Evolutionary conservation across 2,329 filamentous ascomycete genomes (phyloP), one percentile per base, ranked within the genome.

Genomic region (Didymella sp.): DNA sequence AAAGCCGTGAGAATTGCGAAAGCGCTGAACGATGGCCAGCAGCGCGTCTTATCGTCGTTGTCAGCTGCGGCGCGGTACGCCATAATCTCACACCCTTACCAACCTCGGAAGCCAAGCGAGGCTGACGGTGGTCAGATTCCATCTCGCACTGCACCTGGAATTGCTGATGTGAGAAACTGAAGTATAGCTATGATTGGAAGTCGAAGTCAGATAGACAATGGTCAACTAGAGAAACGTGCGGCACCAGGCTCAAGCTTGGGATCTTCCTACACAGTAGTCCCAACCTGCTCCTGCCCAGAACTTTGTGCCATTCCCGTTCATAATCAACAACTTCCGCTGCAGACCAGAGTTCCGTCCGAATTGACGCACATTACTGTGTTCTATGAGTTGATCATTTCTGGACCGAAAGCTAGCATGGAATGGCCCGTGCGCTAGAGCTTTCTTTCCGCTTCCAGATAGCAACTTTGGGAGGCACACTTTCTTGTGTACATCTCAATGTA

Each of bases 151-250:
- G 13, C 40, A 15, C 30, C 11, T 27, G 12, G 12, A 2, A 2
- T 30, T 47, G 48, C 54, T 57, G 35, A 57, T 42, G 47, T 51
- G 38, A 57, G 48, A 28, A n/a, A 19, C 15, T 51, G 31, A 48
- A 19, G 15, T 2, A 11, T 8, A 3, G 19, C 5, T 5, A 24
- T 13, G 9, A 9, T 31, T 24, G 25, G 13, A 22, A 17, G 15
- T 9, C 7, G 6, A 17, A 4, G 7, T 8, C 22, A 13, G 19
- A 6, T 6, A 38, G 3, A 3, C 27, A 12, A 28, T 19, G 33
- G 17, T 37, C 7, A 15, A 6, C n/a, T 37, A 11, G 33, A 17
- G n/a, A 15, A 37, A 12, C 3, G 8, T 8, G 25, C 25, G 31
- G n/a, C n/a, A n/a, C n/a, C n/a, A n/a, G n/a, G n/a, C n/a, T n/a